Percentiles rank a stretch among this genome's conserved stretches.
Conservation (phyloP, 2,329 filamentous ascomycete genomes). For the Diaporthe longicolla region DNA sequence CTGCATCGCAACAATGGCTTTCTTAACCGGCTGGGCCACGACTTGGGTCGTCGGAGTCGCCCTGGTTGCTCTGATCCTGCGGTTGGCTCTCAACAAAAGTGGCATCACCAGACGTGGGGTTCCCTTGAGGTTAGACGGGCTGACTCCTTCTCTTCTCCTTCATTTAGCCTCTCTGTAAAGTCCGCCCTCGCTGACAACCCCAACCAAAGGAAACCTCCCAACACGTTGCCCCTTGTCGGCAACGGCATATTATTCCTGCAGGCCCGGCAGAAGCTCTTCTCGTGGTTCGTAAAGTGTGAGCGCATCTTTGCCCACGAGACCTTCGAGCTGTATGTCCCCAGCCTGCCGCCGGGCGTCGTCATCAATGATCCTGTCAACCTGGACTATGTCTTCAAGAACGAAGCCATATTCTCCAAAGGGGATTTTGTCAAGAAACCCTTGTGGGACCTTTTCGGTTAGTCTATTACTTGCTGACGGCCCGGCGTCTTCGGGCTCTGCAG, state of each 20-base stretch:
- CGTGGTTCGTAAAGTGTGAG: slow-evolving; percentile 74
- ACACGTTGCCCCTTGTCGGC: slow-evolving; percentile 68
- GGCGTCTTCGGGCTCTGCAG: background rate
- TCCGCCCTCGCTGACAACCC: background rate
- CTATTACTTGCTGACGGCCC: background rate
- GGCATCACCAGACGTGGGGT: slow-evolving; percentile 43
- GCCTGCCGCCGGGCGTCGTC: slow-evolving; percentile 73
- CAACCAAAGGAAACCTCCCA: slow-evolving; percentile 60
- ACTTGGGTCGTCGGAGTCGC: slow-evolving; percentile 34
- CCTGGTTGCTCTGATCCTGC: slow-evolving; percentile 38
- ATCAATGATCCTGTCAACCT: slow-evolving; percentile 74
- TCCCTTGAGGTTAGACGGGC: slow-evolving; percentile 42
- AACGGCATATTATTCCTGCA: slow-evolving; percentile 75
- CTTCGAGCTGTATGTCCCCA: slow-evolving; percentile 73
- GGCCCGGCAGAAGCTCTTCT: slow-evolving; percentile 71
- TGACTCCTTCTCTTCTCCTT: background rate
- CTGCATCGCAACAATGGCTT: slow-evolving; percentile 31
- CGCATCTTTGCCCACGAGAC: slow-evolving; percentile 70
- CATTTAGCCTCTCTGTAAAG: background rate
- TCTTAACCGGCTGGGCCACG: slow-evolving; percentile 19
- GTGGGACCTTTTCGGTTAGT: slow-evolving; percentile 72
- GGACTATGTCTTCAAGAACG: slow-evolving; percentile 74
- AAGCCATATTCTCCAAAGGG: slow-evolving; percentile 73
- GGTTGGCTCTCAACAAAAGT: slow-evolving; percentile 38
- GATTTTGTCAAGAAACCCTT: slow-evolving; percentile 72